phyloP scores from a whole-genome alignment of 1,139 yeast species.

The Candida tetrigidarum region DNA sequence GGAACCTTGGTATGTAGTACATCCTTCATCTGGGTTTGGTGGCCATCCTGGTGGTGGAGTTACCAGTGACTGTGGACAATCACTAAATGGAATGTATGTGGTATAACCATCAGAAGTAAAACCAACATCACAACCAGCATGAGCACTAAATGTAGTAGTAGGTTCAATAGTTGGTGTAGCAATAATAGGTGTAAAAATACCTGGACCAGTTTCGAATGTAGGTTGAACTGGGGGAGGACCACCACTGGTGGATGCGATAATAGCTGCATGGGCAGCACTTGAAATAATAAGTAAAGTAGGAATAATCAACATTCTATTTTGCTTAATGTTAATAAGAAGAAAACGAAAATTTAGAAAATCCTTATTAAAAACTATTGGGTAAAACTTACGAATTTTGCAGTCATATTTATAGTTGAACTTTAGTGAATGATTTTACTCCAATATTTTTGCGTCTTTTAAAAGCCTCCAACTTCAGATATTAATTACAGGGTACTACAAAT shows the following conservation, averaged over 20 bases:
- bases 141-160: background rate
- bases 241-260: background rate
- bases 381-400: background rate
- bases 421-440: no score
- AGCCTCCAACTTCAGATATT: no score
- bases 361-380: background rate
- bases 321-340: background rate
- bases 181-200: no score
- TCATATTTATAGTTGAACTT: slow-evolving; percentile 1
- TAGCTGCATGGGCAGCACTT: background rate
- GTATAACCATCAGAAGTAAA: background rate
- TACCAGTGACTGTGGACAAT: background rate
- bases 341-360: background rate
- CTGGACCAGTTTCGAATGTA: no score
- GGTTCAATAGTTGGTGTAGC: no score
- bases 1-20: background rate
- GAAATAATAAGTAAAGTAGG: background rate
- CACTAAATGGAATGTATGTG: background rate
- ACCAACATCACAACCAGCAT: slow-evolving; percentile 1
- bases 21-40: slow-evolving; percentile 4
- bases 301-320: background rate
- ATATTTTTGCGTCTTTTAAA: no score
- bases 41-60: slow-evolving; percentile 4
- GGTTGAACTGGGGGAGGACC: background rate
- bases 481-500: background rate